Evolutionary conservation across 2,329 filamentous ascomycete species (phyloP).

Genomic region (Ceratocystis eucalypticola): DNA sequence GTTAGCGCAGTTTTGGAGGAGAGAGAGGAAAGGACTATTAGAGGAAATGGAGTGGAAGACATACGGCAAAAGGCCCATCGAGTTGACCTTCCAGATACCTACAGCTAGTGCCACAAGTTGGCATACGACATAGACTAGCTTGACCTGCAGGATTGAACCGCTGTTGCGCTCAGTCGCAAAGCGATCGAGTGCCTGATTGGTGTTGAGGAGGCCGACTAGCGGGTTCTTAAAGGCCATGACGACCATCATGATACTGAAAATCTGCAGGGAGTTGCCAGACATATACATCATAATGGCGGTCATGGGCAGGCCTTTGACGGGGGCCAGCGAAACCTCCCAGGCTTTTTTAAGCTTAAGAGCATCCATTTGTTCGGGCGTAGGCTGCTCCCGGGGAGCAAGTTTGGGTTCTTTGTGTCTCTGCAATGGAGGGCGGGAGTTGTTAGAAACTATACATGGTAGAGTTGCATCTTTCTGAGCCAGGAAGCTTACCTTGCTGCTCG

Average conservation of each 20-base stretch:
- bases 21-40: neutral
- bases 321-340: conserved; percentile 90
- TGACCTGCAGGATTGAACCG: conserved; percentile 63
- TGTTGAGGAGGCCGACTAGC: conserved; percentile 66
- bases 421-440: neutral
- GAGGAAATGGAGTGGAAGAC: conserved; percentile 27
- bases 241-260: conserved; percentile 99
- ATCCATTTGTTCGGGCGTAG: conserved; percentile 76
- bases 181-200: conserved; percentile 77
- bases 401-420: conserved; percentile 40
- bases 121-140: conserved; percentile 75
- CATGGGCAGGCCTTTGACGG: conserved; percentile 91
- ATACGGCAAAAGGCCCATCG: conserved; percentile 86
- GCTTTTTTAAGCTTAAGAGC: conserved; percentile 96
- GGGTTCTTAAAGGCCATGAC: conserved; percentile 98
- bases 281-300: conserved; percentile 99
- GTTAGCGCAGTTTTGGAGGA: conserved; percentile 11
- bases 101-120: conserved; percentile 72
- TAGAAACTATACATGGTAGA: neutral
- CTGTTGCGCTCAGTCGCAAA: conserved; percentile 75
- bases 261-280: conserved; percentile 95
- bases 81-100: conserved; percentile 92
- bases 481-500: conserved; percentile 41
- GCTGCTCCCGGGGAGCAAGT: conserved; percentile 44
- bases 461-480: neutral